phyloP scores from a whole-genome alignment of 148 eudicot species.

The Chenopodium formosanum region DNA sequence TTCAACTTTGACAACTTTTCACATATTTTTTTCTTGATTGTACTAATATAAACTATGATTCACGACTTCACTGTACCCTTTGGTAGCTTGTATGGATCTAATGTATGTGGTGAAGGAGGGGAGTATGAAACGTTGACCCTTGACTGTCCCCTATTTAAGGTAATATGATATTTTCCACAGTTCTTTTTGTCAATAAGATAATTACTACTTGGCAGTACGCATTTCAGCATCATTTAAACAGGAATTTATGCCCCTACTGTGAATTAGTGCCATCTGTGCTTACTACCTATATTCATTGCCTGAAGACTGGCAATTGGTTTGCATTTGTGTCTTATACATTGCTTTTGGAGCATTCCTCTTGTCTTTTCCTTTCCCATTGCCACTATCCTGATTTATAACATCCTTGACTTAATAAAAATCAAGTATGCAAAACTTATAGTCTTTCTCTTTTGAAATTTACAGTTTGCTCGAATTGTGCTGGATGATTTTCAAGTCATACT shows the following conservation, averaged over 20 bases:
- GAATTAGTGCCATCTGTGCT: neutral
- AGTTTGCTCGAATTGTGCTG: constrained; percentile 87
- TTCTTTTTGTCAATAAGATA: constrained; percentile 6
- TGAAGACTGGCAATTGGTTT: neutral
- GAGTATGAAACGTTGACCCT: constrained; percentile 96
- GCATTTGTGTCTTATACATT: neutral
- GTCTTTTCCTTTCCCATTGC: neutral
- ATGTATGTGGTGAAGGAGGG: constrained; percentile 99
- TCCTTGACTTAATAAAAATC: too few relatives aligned
- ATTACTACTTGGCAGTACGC: neutral
- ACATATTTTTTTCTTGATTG: neutral
- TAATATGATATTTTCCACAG: constrained; percentile 29
- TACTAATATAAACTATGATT: neutral
- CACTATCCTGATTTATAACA: neutral
- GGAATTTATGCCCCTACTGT: neutral
- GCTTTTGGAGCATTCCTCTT: neutral
- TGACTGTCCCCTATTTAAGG: constrained; percentile 93
- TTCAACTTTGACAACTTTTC: neutral
- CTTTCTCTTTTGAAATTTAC: constrained; percentile 29
- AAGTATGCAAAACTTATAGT: neutral
- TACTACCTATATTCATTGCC: neutral
- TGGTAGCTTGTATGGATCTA: constrained; percentile 83
- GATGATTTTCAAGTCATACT: constrained; percentile 72
- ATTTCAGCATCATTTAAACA: neutral
- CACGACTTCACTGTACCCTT: neutral